phyloP scores from a whole-genome alignment of 495 filamentous ascomycete species.

The Lichina pygmaea region DNA sequence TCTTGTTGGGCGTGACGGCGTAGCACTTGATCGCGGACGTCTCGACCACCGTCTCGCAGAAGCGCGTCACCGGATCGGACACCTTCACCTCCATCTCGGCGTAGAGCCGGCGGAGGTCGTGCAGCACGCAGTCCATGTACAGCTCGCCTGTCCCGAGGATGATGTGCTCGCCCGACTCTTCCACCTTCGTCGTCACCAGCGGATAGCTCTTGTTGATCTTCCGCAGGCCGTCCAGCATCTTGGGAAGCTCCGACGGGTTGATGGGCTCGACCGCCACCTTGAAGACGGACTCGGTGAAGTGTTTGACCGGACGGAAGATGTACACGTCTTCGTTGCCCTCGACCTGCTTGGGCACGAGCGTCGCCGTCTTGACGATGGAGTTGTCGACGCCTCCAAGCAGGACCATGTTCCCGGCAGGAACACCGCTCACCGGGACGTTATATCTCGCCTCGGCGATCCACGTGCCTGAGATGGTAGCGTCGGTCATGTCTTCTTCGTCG shows the following conservation, averaged over 20 bases:
- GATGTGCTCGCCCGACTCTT: slow-evolving; percentile 95
- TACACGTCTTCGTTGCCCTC: slow-evolving; percentile 75
- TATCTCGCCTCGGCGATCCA: slow-evolving; percentile 90
- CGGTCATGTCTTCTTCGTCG: slow-evolving; percentile 92
- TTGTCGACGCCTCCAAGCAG: slow-evolving; percentile 81
- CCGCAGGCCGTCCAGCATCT: slow-evolving; percentile 90
- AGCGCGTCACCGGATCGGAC: slow-evolving; percentile 88
- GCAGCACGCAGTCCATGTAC: slow-evolving; percentile 96
- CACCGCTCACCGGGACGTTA: slow-evolving; percentile 67
- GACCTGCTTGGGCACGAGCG: slow-evolving; percentile 56
- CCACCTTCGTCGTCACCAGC: slow-evolving; percentile 83
- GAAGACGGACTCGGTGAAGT: slow-evolving; percentile 93
- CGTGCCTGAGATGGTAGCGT: slow-evolving; percentile 65
- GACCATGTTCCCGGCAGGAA: slow-evolving; percentile 90
- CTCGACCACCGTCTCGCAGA: slow-evolving; percentile 96
- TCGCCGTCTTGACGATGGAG: slow-evolving; percentile 96
- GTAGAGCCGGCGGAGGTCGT: slow-evolving; percentile 77
- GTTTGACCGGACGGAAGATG: slow-evolving; percentile 76
- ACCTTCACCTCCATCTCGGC: slow-evolving; percentile 99
- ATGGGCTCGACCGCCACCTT: slow-evolving; percentile 96
- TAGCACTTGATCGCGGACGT: slow-evolving; percentile 95
- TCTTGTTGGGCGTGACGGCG: slow-evolving; percentile 91
- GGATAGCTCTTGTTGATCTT: slow-evolving; percentile 97
- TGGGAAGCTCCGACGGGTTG: slow-evolving; percentile 93
- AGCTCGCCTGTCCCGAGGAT: slow-evolving; percentile 86